A percentile compares a stretch with the other conserved stretches of the same genome.
These are phyloP conservation scores for Saturnispora quitensis DNA, from an alignment of 805 yeast genomes.

Conservation along the genomic window DNA sequence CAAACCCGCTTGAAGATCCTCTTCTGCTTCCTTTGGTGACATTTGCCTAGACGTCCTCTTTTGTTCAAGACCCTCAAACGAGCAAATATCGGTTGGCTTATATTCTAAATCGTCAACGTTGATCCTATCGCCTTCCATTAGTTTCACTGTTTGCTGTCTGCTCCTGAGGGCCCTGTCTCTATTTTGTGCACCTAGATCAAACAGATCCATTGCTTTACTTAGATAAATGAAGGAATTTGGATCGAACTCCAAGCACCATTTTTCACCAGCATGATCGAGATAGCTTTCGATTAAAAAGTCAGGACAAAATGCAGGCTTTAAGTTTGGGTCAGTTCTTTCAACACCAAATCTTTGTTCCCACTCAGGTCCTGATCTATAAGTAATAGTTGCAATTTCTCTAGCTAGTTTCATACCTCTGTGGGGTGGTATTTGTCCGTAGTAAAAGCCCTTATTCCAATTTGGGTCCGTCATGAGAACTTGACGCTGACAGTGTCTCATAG, in stretches of 20 bases:
- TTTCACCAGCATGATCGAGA: conserved; percentile 90
- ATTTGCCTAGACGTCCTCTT: conserved; percentile 35
- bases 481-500: conserved; percentile 86
- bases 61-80: conserved; percentile 45
- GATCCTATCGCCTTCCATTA: conserved; percentile 22
- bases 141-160: conserved; percentile 31
- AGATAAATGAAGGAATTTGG: conserved; percentile 82
- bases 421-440: conserved; percentile 67
- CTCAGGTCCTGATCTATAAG: conserved; percentile 93
- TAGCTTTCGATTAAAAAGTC: conserved; percentile 90
- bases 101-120: conserved; percentile 21
- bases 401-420: conserved; percentile 94
- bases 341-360: conserved; percentile 93
- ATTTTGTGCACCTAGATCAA: conserved; percentile 58
- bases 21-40: conserved; percentile 45
- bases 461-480: conserved; percentile 93
- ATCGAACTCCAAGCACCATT: conserved; percentile 85
- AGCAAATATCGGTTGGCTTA: conserved; percentile 26
- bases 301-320: conserved; percentile 83
- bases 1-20: conserved; percentile 63
- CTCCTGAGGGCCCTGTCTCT: conserved; percentile 34
- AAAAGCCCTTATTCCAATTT: conserved; percentile 87
- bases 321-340: conserved; percentile 70
- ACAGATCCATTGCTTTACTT: conserved; percentile 91
- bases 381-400: conserved; percentile 87